Conservation (phyloP, 169 alveolate species). For the Cryptosporidium muris region DNA sequence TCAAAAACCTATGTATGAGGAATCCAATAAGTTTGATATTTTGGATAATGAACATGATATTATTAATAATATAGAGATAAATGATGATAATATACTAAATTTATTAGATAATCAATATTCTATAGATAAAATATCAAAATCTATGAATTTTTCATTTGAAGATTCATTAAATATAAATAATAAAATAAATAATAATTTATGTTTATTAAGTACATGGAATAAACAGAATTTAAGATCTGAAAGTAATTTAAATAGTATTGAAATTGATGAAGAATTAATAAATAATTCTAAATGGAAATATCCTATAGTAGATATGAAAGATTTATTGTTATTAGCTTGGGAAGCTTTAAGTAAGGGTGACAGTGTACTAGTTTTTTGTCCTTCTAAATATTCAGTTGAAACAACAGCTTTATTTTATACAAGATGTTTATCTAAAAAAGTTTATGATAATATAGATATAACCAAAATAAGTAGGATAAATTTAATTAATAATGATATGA, state of each 20-base stretch:
- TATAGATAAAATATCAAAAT: not conserved
- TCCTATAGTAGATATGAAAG: slow-evolving; percentile 59
- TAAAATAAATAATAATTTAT: not conserved
- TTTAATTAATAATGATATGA: not conserved
- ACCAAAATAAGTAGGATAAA: not conserved
- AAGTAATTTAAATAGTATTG: not conserved
- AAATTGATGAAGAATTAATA: slow-evolving; percentile 10
- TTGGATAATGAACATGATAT: not conserved
- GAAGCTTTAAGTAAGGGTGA: slow-evolving; percentile 73
- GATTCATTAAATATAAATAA: not conserved
- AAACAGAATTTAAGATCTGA: not conserved
- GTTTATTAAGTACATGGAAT: slow-evolving; percentile 4
- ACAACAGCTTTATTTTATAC: slow-evolving; percentile 56
- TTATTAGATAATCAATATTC: not conserved
- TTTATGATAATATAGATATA: slow-evolving; percentile 51
- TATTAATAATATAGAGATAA: not conserved
- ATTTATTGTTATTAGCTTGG: slow-evolving; percentile 73
- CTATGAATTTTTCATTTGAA: not conserved
- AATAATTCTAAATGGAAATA: slow-evolving; percentile 25
- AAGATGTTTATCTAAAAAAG: slow-evolving; percentile 5
- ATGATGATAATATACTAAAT: not conserved
- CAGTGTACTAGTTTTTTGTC: slow-evolving; percentile 76
- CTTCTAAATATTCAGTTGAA: slow-evolving; percentile 74
- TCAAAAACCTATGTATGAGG: slow-evolving; percentile 23
- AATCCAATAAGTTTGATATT: not conserved